Evolutionary conservation across 2,329 filamentous ascomycete genomes (phyloP), one percentile per base, ranked within the genome.

Genomic region (Fusarium sp.): DNA sequence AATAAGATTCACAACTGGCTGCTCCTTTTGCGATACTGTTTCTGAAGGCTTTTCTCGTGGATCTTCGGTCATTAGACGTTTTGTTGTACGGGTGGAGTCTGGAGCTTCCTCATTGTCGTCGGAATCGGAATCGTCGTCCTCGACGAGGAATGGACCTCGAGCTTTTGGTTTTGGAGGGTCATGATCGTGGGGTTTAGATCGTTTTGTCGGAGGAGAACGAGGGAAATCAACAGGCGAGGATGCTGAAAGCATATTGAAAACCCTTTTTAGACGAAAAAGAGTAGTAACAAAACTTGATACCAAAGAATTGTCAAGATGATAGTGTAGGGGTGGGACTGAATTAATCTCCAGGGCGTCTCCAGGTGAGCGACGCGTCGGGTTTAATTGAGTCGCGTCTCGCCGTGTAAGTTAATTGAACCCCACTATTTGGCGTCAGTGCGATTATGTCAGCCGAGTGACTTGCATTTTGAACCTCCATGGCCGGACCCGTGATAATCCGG

Each of bases 161-260:
- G 76, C 69, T 63, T 77, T 79, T 18, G 81, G 55, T 72, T 80
- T 74, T 71, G 80, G 66, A 72, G 67, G 69, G 46, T 76, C 74
- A 75, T 78, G 54, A 69, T 76, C 65, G 68, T 82, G 80, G 46
- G 78, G 78, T 67, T 75, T 74, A 50, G 79, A 66, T 64, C 80
- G 80, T 67, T 82, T 82, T 30, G 76, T 62, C 4, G 78, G 78
- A 39, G 78, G 71, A 25, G 87, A 87, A 73, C 82, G 78, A 4
- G 88, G 86, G 62, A 88, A 88, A 26, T 82, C 75, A 21, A 89
- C 78, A 4, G 89, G 86, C 16, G 89, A 90, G 9, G 89, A 90
- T 41, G 86, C 82, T 39, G 85, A 82, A 26, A 87, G 80, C 88
- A 91, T 91, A 44, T 73, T 82, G 62, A 28, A 10, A 28, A 19